Evolutionary conservation across 2,329 filamentous ascomycete species (phyloP).

Genomic region (Aspergillus sp.): DNA sequence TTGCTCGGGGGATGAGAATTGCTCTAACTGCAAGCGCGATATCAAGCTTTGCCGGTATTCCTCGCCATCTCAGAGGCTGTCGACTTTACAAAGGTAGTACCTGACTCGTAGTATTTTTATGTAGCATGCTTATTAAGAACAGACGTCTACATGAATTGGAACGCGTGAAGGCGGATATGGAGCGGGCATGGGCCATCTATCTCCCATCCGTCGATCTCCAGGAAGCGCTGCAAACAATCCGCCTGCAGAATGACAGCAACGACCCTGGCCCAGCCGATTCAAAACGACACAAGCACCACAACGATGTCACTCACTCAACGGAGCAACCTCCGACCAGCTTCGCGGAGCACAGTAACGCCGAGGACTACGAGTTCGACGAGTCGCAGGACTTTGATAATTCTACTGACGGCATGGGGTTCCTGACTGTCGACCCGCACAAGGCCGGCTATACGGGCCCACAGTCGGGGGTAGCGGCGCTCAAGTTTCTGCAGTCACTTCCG

Average conservation of each 20-base stretch:
- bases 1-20: conserved; percentile 14
- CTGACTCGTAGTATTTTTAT: not conserved
- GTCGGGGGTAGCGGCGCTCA: conserved; percentile 12
- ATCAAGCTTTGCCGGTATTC: conserved; percentile 13
- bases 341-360: conserved; percentile 13
- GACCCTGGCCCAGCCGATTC: not conserved
- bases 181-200: conserved; percentile 10
- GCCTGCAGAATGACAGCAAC: not conserved
- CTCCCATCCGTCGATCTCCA: conserved; percentile 12
- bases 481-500: conserved; percentile 13
- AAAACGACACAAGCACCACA: conserved; percentile 5
- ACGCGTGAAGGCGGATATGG: conserved; percentile 7
- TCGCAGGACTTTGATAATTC: conserved; percentile 16
- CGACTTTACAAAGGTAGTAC: conserved; percentile 8
- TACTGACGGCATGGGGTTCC: conserved; percentile 14
- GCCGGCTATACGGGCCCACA: conserved; percentile 14
- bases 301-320: conserved; percentile 10
- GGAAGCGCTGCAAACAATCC: conserved; percentile 8
- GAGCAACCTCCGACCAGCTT: conserved; percentile 11
- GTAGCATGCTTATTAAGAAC: too few species aligned
- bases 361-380: conserved; percentile 16
- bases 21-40: conserved; percentile 11
- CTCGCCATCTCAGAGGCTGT: conserved; percentile 11
- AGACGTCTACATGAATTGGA: conserved; percentile 13
- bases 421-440: conserved; percentile 13